Base-by-base conservation (phyloP, 306 rosid species). In the Cicer cuneatum region DNA sequence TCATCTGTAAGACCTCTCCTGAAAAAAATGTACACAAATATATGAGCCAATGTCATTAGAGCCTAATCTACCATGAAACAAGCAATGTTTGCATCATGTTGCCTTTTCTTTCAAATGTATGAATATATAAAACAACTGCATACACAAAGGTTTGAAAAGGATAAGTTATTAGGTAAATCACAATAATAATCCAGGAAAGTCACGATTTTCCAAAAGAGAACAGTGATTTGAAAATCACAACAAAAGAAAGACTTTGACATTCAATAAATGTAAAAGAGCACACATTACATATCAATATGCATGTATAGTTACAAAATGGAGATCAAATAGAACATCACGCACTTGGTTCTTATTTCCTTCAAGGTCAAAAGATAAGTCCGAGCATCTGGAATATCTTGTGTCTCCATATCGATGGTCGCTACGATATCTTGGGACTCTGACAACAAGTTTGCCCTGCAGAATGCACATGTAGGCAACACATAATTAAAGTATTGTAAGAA, bases 381-480 rank as follows among this genome's bases (percentile, higher is more conserved):
- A n/a, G 93, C 97, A 86, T 94, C 99, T 42, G 92, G 95, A 79
- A 92, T 87, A 74, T 89, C 92, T 14, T 76, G 62, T n/a, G 99
- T 94, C 57, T 66, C 82, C 0, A 63, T 24, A 59, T 92, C 75
- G 61, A 94, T 92, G 64, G 90, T 84, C 54, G 72, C 56, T 64
- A 43, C 54, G 74, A 92, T 87, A 6, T 88, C 87, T 76, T 92
- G 87, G 58, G 93, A 72, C 78, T 90, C 97, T 5, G 97, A 82
- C 76, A 83, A 83, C 82, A 92, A 63, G 29, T 49, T 83, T 40
- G 96, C 96, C 93, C 99, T 94, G 86, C 75, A 72, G 51, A 52
- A 75, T 41, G 77, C 64, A 56, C 52, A 68, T 61, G 66, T 24
- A 80, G 49, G 47, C 69, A 59, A 49, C 33, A 29, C 33, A 76